Conservation (phyloP, 2,329 filamentous ascomycete species). For the Cladosporium oxysporum region DNA sequence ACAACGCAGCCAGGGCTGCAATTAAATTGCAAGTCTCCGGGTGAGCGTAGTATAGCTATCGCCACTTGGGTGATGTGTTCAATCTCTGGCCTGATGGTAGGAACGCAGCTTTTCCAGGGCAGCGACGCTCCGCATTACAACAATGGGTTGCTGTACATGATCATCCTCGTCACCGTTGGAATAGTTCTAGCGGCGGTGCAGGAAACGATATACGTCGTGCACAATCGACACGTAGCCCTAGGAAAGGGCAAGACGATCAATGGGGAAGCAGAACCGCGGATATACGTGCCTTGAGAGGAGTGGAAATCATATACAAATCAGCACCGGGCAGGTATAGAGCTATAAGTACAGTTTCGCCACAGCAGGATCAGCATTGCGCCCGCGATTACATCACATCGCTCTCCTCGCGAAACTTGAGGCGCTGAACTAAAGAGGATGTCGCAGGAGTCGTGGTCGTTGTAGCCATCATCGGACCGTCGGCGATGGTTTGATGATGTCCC, state of each 20-base stretch:
- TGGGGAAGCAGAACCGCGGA: slow-evolving; percentile 8
- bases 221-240: slow-evolving; percentile 1
- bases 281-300: slow-evolving; percentile 5
- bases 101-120: slow-evolving; percentile 52
- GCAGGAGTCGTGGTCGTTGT: no score
- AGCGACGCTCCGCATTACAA: slow-evolving; percentile 45
- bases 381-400: no score
- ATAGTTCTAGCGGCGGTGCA: not conserved
- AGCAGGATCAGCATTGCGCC: no score
- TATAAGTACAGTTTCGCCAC: no score
- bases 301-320: no score
- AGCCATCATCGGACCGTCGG: no score
- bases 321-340: no score
- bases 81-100: slow-evolving; percentile 53
- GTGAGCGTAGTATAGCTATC: slow-evolving; percentile 29
- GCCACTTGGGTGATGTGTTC: slow-evolving; percentile 54
- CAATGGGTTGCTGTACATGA: slow-evolving; percentile 13
- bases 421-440: no score
- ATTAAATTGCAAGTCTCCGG: slow-evolving; percentile 5
- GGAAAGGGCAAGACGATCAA: slow-evolving; percentile 3
- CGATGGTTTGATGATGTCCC: no score
- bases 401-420: no score
- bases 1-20: not conserved
- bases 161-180: not conserved
- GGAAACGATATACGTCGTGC: not conserved